Evolutionary conservation across 2,329 filamentous ascomycete genomes (phyloP).

Genomic region (Elsinoe perseae): DNA sequence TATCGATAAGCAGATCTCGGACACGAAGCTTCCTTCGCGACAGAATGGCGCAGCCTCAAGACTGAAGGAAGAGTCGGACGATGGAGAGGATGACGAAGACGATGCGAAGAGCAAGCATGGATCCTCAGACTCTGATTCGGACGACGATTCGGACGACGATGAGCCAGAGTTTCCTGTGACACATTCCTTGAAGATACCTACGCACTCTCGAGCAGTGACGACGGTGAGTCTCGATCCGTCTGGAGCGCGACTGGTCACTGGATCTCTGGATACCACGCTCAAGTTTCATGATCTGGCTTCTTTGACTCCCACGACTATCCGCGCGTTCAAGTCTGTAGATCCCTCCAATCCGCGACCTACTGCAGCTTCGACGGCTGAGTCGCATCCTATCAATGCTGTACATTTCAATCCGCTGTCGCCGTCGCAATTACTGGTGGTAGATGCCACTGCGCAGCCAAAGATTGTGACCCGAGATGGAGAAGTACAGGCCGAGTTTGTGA

Average conservation of each 20-base stretch:
- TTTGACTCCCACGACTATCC: conserved; percentile 89
- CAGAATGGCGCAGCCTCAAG: conserved; percentile 20
- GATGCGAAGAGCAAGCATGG: conserved; percentile 43
- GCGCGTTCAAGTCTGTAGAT: conserved; percentile 87
- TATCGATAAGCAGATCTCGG: conserved; percentile 71
- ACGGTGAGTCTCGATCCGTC: conserved; percentile 76
- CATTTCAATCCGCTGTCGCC: conserved; percentile 79
- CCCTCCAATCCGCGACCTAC: conserved; percentile 65
- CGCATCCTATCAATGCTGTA: conserved; percentile 79
- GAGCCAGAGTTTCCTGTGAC: conserved; percentile 87
- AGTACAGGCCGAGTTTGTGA: conserved; percentile 77
- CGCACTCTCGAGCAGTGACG: conserved; percentile 81
- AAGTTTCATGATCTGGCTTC: conserved; percentile 93
- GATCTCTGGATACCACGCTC: conserved; percentile 80
- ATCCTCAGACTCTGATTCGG: conserved; percentile 37
- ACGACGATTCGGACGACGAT: conserved; percentile 58
- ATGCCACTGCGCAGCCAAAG: conserved; percentile 82
- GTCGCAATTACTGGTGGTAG: conserved; percentile 73
- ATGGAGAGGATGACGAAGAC: conserved; percentile 40
- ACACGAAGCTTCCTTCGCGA: conserved; percentile 47
- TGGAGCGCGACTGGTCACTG: conserved; percentile 78
- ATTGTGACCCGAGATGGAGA: conserved; percentile 86
- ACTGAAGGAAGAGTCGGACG: conserved; percentile 31
- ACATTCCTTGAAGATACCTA: conserved; percentile 87
- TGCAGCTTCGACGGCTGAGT: conserved; percentile 62